These are phyloP conservation scores for Teunomyces panamensis DNA, from an alignment of 805 yeast genomes.

Conservation along the genomic window DNA sequence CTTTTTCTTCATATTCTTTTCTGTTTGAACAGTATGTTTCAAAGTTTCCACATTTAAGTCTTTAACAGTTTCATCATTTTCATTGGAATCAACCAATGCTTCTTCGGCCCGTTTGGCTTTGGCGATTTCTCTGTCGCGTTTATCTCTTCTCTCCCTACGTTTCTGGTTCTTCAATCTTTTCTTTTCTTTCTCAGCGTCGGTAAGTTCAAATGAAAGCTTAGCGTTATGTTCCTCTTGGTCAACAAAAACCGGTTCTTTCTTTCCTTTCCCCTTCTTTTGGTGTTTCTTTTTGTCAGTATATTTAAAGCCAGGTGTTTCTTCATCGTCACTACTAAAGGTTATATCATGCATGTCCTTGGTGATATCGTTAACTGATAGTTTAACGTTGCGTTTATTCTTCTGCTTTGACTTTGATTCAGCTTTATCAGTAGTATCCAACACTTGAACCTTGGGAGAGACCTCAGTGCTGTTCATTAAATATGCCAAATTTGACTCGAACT, in stretches of 20 bases:
- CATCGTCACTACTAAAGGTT: constrained; percentile 23
- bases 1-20: background rate
- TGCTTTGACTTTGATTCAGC: constrained; percentile 5
- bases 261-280: constrained; percentile 3
- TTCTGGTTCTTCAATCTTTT: constrained; percentile 14
- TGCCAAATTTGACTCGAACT: constrained; percentile 30
- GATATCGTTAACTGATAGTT: constrained; percentile 20
- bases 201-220: constrained; percentile 5
- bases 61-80: background rate
- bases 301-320: constrained; percentile 1
- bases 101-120: background rate
- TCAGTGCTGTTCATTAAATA: constrained; percentile 20
- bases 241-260: constrained; percentile 10
- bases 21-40: background rate
- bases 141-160: constrained; percentile 15
- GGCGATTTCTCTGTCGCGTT: constrained; percentile 6
- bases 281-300: constrained; percentile 1
- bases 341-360: constrained; percentile 27
- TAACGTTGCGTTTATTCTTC: constrained; percentile 4
- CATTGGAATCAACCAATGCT: constrained; percentile 2
- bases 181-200: constrained; percentile 13
- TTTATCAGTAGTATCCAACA: background rate
- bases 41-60: background rate
- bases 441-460: background rate
- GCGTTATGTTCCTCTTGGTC: constrained; percentile 6